Evolutionary conservation across 2,329 filamentous ascomycete genomes (phyloP).

Genomic region (Stagonosporopsis cucurbitacearum): DNA sequence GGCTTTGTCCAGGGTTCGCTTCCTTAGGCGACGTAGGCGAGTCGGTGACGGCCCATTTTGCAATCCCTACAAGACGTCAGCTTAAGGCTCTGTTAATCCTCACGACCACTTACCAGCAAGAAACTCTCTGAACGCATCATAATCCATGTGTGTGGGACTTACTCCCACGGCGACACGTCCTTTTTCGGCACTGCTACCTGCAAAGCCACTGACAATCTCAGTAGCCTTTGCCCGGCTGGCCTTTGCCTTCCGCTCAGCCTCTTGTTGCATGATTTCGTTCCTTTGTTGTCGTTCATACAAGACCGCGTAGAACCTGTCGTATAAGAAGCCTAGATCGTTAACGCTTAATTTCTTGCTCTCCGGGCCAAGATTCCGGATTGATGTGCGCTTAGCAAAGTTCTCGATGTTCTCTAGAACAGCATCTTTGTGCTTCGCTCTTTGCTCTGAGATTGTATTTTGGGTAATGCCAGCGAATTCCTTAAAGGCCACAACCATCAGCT

Average conservation of each 20-base stretch:
- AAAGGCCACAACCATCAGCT: conserved; percentile 98
- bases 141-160: conserved; percentile 94
- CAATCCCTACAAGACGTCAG: conserved; percentile 63
- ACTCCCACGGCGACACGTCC: conserved; percentile 87
- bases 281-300: conserved; percentile 91
- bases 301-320: conserved; percentile 92
- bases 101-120: conserved; percentile 63
- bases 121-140: conserved; percentile 94
- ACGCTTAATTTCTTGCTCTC: conserved; percentile 90
- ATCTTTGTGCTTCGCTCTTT: conserved; percentile 91
- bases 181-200: conserved; percentile 70
- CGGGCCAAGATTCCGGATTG: conserved; percentile 91
- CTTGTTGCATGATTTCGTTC: conserved; percentile 71
- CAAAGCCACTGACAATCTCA: conserved; percentile 56
- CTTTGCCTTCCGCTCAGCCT: conserved; percentile 72
- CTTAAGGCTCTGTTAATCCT: background rate
- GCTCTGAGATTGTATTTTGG: conserved; percentile 86
- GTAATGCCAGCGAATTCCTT: conserved; percentile 98
- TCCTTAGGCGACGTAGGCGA: conserved; percentile 69
- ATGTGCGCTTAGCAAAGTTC: conserved; percentile 95
- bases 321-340: conserved; percentile 87
- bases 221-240: conserved; percentile 63
- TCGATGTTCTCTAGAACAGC: conserved; percentile 95
- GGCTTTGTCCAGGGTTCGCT: conserved; percentile 57
- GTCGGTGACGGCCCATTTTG: conserved; percentile 93